Evolutionary conservation across 2,329 filamentous ascomycete species (phyloP), one percentile per base, ranked within the genome.

Genomic region (Colletotrichum orbiculare): DNA sequence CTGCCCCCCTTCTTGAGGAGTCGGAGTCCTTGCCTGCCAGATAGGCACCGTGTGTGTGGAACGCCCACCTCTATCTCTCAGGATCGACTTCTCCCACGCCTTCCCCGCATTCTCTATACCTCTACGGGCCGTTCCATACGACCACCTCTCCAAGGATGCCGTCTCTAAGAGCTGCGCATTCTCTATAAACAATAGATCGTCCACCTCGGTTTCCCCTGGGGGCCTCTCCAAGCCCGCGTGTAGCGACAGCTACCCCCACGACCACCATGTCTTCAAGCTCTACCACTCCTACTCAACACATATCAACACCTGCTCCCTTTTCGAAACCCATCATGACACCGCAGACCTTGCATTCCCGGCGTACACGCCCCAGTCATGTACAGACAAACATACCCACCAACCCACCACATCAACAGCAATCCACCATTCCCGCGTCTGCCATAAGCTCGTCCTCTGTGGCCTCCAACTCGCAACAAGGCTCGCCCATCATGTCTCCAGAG

Each of bases 401-500:
- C 37, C 54, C 42, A 46, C 61, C 61, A 17, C 62, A 56, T 11
- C 59, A 61, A 50, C 79, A 78, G 64, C 70, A 60, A 15, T 72
- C 73, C 53, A 78, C 78, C 38, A 72, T 83, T 45, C 83, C 85
- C 39, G 74, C 79, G 43, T 88, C 86, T 41, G 82, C 85, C 66
- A 79, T 86, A 69, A 87, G 85, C 77, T 79, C 81, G 60, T 87
- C 86, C 15, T 85, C 86, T 35, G 78, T 83, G 61, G 81, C 85
- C 46, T 86, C 86, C 60, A 85, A 80, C 71, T 85, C 85, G 12
- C 81, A 80, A 62, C 82, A 86, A 70, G 80, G 79, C 64, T 89
- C 87, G 5, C 87, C 87, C 58, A 78, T 83, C 72, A 82, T 87
- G 81, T 85, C 85, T 42, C 83, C 86, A 11, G 84, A 86, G 25